A percentile compares a stretch with the other conserved stretches of the same genome.
These are phyloP conservation scores for Macrocybe gigantea DNA, from an alignment of 768 basidiomycete genomes.

Conservation along the genomic window DNA sequence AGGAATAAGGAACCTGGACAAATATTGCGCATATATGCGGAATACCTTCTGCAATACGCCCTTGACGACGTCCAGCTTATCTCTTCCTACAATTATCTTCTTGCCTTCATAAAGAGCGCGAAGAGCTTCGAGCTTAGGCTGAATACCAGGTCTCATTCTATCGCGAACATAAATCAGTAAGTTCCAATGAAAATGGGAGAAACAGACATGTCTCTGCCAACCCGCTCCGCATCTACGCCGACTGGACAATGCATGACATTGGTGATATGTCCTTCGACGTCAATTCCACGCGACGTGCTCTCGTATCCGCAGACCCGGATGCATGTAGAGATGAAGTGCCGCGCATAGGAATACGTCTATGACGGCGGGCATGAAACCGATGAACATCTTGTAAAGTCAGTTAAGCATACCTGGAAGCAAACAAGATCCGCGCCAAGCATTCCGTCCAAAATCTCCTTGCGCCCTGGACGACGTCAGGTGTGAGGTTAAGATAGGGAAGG, in stretches of 20 bases:
- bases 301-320: conserved; percentile 97
- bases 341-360: conserved; percentile 87
- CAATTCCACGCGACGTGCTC: conserved; percentile 64
- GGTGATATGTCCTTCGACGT: conserved; percentile 81
- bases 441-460: conserved; percentile 93
- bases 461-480: conserved; percentile 35
- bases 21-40: not conserved
- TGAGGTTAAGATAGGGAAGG: no score
- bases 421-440: conserved; percentile 97
- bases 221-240: conserved; percentile 89
- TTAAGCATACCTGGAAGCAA: conserved; percentile 71
- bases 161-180: conserved; percentile 1
- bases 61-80: conserved; percentile 98
- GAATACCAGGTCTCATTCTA: conserved; percentile 72
- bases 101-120: conserved; percentile 86
- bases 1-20: not conserved
- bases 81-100: conserved; percentile 96
- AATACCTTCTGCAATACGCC: conserved; percentile 91
- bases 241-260: conserved; percentile 89
- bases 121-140: conserved; percentile 86
- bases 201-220: conserved; percentile 71
- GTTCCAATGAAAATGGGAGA: not conserved
- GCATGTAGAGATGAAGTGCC: conserved; percentile 93
- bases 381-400: not conserved
- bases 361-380: not conserved